Base-by-base conservation (phyloP, 1,284 basidiomycete genomes). In the Kalmanozyma brasiliensis region DNA sequence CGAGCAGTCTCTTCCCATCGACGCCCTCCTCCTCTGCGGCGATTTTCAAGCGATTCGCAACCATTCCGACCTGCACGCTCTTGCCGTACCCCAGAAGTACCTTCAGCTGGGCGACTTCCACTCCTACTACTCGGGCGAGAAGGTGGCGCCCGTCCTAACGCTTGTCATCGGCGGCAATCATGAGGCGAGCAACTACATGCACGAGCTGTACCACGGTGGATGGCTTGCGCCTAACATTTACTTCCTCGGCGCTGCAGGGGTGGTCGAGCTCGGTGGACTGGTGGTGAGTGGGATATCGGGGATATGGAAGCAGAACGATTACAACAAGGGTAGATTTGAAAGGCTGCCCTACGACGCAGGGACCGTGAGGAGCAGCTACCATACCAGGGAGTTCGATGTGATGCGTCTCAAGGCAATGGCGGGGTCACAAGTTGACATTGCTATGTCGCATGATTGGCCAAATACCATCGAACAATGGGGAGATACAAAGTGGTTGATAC, bases 401-500 rank as follows among this genome's bases (percentile, higher is more conserved):
- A 86, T 87, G 30, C 88, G 90, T 55, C 84, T 98, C 8, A 90
- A 90, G 29, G 87, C 93, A 49, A 91, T 94, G 40, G n/a, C 34
- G 13, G 19, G 84, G 22, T 13, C 49, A 1, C 41, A 55, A 82
- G 40, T 88, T 0, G 85, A 89, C 36, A 87, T 98, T 29, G 91
- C 97, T 83, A 85, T 98, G 19, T 96, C 93, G 1, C 96, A 98
- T 81, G 95, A 98, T 83, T 98, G 95, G 96, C 96, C 96, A 0
- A 87, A 89, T 44, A 87, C 87, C 1, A 94, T 98, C 65, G 92
- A 91, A 58, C 88, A 89, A 19, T 86, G 92, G 72, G 94, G 95
- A 8, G 87, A 98, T 78, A 83, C 88, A 2, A 76, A 81, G 4
- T 84, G 75, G 16, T 86, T 98, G 2, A 83, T 98, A 19, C 85